Conservation (phyloP, 176 grass and related monocot genomes). For the Triticum aestivum region DNA sequence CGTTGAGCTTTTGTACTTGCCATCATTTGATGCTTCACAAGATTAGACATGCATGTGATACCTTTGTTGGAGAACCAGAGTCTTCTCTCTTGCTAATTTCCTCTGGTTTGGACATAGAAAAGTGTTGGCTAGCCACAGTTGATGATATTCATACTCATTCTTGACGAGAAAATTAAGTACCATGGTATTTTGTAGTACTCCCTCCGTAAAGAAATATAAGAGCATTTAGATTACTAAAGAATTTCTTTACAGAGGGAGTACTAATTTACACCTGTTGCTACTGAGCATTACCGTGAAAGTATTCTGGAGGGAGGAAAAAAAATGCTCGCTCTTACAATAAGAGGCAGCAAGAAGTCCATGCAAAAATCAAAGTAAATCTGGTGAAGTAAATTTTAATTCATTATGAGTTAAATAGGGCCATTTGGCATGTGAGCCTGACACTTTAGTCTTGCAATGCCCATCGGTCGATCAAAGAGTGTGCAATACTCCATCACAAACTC, state of each 20-base stretch:
- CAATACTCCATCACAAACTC: neutral
- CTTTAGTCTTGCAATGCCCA: neutral
- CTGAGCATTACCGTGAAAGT: neutral
- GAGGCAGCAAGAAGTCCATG: neutral
- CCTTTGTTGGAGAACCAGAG: conserved; percentile 21
- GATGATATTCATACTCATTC: neutral
- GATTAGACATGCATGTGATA: conserved; percentile 35
- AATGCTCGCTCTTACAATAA: neutral
- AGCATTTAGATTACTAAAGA: no score
- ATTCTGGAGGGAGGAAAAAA: neutral
- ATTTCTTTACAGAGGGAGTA: no score
- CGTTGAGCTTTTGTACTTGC: conserved; percentile 34
- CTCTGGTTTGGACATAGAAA: neutral
- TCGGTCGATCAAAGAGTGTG: neutral
- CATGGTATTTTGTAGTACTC: no score
- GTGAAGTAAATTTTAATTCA: neutral
- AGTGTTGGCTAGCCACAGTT: neutral
- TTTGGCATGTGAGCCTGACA: conserved; percentile 24
- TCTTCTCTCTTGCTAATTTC: neutral
- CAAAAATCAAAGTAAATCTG: neutral
- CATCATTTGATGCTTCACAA: conserved; percentile 42
- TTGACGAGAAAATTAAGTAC: neutral
- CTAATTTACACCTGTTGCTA: neutral
- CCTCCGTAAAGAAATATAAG: no score
- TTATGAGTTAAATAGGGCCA: neutral